phyloP scores from a whole-genome alignment of 371 early-diverging fungal genomes.

The Mortierella sp. region DNA sequence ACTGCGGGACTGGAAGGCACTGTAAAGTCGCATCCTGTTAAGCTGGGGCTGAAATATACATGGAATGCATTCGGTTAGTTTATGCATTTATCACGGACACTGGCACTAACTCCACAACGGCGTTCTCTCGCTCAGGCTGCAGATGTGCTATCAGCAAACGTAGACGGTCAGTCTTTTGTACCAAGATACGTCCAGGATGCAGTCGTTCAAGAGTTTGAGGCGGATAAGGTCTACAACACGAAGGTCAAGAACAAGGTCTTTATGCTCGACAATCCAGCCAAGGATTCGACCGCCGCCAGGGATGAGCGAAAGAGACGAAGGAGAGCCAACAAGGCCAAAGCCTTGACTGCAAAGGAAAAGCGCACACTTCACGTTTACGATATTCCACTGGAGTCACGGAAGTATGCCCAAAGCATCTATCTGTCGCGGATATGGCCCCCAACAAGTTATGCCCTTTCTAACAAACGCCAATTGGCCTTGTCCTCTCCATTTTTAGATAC shows the following conservation, averaged over 20 bases:
- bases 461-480: too few species aligned
- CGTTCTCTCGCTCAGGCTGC: too few species aligned
- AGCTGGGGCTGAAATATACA: too few species aligned
- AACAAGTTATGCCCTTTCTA: not conserved
- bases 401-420: too few species aligned
- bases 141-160: not conserved
- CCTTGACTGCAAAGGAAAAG: conserved; percentile 71
- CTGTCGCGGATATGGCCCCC: too few species aligned
- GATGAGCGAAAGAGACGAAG: conserved; percentile 27
- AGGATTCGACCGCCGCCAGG: conserved; percentile 18
- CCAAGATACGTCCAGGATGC: conserved; percentile 43
- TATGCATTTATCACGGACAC: too few species aligned
- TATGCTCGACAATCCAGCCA: conserved; percentile 59
- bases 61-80: too few species aligned
- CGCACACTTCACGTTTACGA: conserved; percentile 71
- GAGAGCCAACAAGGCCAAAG: conserved; percentile 55
- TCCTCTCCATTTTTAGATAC: conserved; percentile 55
- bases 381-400: conserved; percentile 64
- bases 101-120: too few species aligned
- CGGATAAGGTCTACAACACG: conserved; percentile 20
- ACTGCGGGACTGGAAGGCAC: conserved; percentile 22
- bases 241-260: conserved; percentile 60
- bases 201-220: conserved; percentile 25
- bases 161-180: conserved; percentile 13
- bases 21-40: conserved; percentile 14